Percentiles rank a stretch among this genome's conserved stretches.
Conservation (phyloP, 1,284 basidiomycete genomes). For the Irpex rosettiformis region DNA sequence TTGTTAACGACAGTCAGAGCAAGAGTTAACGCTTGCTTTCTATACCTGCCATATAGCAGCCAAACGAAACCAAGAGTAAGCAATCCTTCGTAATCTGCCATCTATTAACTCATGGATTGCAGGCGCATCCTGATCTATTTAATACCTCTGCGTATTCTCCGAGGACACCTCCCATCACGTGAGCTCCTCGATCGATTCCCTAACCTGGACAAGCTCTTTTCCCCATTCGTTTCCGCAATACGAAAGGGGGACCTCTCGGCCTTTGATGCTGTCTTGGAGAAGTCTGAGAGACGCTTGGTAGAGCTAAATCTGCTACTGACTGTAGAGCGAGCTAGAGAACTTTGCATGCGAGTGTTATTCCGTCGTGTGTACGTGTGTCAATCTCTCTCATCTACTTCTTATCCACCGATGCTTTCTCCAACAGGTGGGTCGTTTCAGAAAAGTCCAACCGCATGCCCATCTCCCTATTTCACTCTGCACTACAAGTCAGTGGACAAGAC, state of each 20-base stretch:
- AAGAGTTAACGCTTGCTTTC: conserved; percentile 80
- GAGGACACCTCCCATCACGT: conserved; percentile 77
- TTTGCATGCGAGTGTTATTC: conserved; percentile 84
- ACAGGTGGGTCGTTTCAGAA: conserved; percentile 75
- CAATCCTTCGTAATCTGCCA: neutral
- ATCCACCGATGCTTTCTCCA: conserved; percentile 6
- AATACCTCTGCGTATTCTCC: conserved; percentile 83
- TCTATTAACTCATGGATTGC: neutral
- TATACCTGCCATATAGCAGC: conserved; percentile 72
- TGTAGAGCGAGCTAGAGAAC: conserved; percentile 84
- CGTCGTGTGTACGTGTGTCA: conserved; percentile 69
- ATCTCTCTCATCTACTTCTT: neutral
- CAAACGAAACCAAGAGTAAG: conserved; percentile 78
- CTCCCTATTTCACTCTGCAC: conserved; percentile 69
- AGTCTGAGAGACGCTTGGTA: conserved; percentile 66
- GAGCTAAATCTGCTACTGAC: conserved; percentile 84
- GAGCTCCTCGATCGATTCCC: conserved; percentile 71
- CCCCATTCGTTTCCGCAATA: conserved; percentile 80
- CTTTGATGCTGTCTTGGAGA: conserved; percentile 79
- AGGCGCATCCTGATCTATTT: conserved; percentile 89
- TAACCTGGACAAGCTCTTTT: conserved; percentile 69
- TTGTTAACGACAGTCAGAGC: conserved; percentile 55
- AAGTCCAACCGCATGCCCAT: conserved; percentile 77
- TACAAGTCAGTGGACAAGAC: conserved; percentile 64
- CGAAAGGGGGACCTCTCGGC: conserved; percentile 70